Base-by-base conservation (phyloP, 1,284 basidiomycete genomes). In the Tremellales sp. region DNA sequence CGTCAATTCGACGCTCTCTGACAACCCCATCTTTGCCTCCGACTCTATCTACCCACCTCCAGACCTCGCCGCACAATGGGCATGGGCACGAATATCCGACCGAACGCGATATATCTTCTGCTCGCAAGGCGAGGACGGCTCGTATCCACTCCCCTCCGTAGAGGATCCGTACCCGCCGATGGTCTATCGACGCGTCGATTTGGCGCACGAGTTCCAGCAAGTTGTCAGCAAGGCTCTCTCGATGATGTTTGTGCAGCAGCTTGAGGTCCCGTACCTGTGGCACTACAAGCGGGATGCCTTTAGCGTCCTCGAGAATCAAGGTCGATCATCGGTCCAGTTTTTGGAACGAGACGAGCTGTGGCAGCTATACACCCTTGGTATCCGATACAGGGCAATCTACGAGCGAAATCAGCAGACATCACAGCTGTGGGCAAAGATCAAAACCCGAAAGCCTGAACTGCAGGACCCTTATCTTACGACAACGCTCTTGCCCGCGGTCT, bases 211-310 rank as follows among this genome's bases (percentile, higher is more conserved):
- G 16, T 83, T 93, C 64, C 81, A 91, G 50, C 75, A 81, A 46
- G 87, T 90, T 7, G 86, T 98, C 49, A 83, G 85, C 3, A 81
- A 79, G 50, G 84, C 87, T 44, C 78, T 99, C 31, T 80, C 83
- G 35, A 88, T 84, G 68, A 79, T 98, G 53, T 92, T 97, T 70
- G 76, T 90, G 43, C 83, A 92, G 43, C 81, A 88, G 54, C 70
- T 87, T 56, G 95, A 99, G 67, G 91, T 95, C 7, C 91, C 95
- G 0, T 95, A 92, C 70, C 84, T 99, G 54, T 97, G 86, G 84
- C 83, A 84, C 24, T 90, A 97, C 75, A 88, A 90, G 63, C 82
- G 88, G 40, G 95, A 98, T 39, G 57, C 54, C 1, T 66, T 71
- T 41, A 61, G 63, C 42, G 48, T 65, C 2, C 48, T 71, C 18